Evolutionary conservation across 371 early-diverging fungal species (phyloP), one percentile per base, ranked within the genome.

Genomic region (Conidiobolus coronatus): DNA sequence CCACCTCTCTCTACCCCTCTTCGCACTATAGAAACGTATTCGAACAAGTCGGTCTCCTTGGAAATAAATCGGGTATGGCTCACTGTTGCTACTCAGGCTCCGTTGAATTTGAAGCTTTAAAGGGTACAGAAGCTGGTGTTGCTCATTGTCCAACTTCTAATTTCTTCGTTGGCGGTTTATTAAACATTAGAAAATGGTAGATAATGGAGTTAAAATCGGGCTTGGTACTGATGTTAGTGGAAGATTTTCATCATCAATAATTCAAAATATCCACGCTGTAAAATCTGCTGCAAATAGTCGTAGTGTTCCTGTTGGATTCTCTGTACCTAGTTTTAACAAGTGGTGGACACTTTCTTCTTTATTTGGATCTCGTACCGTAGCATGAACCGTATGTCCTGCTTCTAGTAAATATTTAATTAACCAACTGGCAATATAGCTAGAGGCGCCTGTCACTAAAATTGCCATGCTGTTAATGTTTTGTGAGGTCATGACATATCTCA

Each of bases 211-310:
- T 46, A 75, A 77, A 52, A 79, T 88, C n/a, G 86, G 88, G 5
- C 61, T 93, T 43, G 94, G 94, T 23, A 90, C 87, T 6, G 94
- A 93, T 63, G 81, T 86, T 3, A 74, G 86, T 29, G 91, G 86
- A 40, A 91, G 94, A 2, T 84, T 72, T 55, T 62, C 76, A 0
- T 76, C 83, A 17, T 78, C 78, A 17, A 77, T 93, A 47, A 55
- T 90, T 38, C 86, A 88, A 50, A 80, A 87, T 6, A 70, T 90
- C 51, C 77, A 89, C 11, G 64, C 73, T 29, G 73, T 85, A 0
- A 65, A n/a, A n/a, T n/a, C n/a, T n/a, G n/a, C n/a, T n/a, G n/a
- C n/a, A n/a, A n/a, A n/a, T n/a, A n/a, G n/a, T n/a, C n/a, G n/a
- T n/a, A n/a, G n/a, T n/a, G n/a, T n/a, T n/a, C n/a, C n/a, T n/a